phyloP scores from a whole-genome alignment of 176 grass and related monocot genomes.

The Oryza longistaminata region DNA sequence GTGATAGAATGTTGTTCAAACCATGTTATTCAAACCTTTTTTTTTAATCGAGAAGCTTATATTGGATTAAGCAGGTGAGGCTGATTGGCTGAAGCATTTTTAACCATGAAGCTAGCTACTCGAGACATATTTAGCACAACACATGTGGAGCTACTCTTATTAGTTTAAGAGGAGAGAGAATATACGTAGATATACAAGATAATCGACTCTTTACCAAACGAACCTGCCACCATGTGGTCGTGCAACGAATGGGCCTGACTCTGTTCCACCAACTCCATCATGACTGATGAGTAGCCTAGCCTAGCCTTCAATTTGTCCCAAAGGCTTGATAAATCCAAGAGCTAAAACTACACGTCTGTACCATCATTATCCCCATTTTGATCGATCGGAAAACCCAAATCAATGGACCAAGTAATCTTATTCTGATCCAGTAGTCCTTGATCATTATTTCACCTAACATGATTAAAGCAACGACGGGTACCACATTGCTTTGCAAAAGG shows the following conservation, averaged over 20 bases:
- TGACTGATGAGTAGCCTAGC: neutral
- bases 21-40: neutral
- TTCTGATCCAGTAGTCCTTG: neutral
- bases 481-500: neutral
- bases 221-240: conserved; percentile 26
- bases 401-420: conserved; percentile 1
- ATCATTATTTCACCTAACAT: conserved; percentile 10
- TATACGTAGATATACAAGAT: neutral
- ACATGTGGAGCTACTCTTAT: neutral
- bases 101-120: neutral
- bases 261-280: conserved; percentile 28
- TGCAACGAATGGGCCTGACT: conserved; percentile 3
- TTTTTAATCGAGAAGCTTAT: neutral
- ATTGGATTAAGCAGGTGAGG: neutral
- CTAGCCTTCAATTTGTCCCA: neutral
- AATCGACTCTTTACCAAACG: conserved; percentile 33
- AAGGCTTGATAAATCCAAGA: conserved; percentile 39
- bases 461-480: conserved; percentile 42
- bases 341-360: conserved; percentile 7
- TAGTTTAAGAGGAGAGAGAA: neutral
- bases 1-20: neutral
- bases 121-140: neutral
- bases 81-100: neutral
- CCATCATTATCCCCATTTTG: neutral
- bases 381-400: conserved; percentile 14